These are phyloP conservation scores for Komagataella pseudopastoris DNA, from an alignment of 805 yeast species.

Conservation along the genomic window DNA sequence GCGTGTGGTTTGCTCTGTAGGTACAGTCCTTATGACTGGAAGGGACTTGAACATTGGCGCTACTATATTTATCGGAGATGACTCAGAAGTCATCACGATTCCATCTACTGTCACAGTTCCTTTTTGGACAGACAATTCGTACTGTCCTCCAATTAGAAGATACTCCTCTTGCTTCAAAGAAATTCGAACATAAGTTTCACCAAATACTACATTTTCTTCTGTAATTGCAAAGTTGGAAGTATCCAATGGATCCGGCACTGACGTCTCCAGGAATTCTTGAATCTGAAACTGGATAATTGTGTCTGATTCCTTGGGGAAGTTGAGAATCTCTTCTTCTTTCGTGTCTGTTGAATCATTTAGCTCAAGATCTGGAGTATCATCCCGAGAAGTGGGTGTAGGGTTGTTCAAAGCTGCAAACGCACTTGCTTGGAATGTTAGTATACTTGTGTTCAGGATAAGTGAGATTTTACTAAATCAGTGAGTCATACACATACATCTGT, in stretches of 20 bases:
- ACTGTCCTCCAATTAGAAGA: conserved; percentile 34
- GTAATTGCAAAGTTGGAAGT: conserved; percentile 24
- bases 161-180: conserved; percentile 30
- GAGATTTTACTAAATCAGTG: not conserved
- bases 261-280: not conserved
- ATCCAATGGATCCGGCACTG: not conserved
- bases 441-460: not conserved
- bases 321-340: not conserved
- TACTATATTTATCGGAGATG: conserved; percentile 17
- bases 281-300: not conserved
- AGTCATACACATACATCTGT: not conserved
- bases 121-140: conserved; percentile 23
- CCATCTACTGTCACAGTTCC: conserved; percentile 36
- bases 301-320: not conserved
- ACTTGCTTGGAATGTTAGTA: conserved; percentile 6
- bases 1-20: conserved; percentile 22
- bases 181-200: conserved; percentile 18
- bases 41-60: conserved; percentile 19
- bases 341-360: not conserved
- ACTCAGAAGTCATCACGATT: conserved; percentile 16
- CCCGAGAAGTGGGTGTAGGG: conserved; percentile 4
- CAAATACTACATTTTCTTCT: conserved; percentile 22
- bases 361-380: conserved; percentile 5
- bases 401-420: conserved; percentile 20
- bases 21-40: conserved; percentile 32